These are phyloP conservation scores for Leucocoprinus birnbaumii DNA, from an alignment of 768 basidiomycete species.

Conservation along the genomic window DNA sequence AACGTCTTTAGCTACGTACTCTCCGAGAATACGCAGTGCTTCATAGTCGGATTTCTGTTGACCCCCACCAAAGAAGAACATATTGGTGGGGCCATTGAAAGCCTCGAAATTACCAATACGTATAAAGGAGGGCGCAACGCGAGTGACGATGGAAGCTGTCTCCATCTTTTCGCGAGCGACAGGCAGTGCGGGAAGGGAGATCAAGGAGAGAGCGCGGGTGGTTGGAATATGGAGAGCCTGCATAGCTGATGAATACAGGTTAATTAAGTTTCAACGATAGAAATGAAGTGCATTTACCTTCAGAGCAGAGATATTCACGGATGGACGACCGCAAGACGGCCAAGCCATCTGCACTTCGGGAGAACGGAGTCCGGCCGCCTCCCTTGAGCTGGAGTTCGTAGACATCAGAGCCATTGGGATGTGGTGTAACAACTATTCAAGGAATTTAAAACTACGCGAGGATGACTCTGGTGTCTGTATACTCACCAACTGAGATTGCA, in stretches of 20 bases:
- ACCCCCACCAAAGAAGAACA: slow-evolving; percentile 74
- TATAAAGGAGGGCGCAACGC: slow-evolving; percentile 86
- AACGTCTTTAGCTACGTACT: slow-evolving; percentile 69
- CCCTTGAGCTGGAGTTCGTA: slow-evolving; percentile 96
- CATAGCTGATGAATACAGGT: slow-evolving; percentile 31
- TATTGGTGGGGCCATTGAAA: slow-evolving; percentile 62
- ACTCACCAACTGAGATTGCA: slow-evolving; percentile 76
- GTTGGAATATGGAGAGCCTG: slow-evolving; percentile 84
- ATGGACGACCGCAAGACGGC: slow-evolving; percentile 95
- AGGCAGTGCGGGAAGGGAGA: slow-evolving; percentile 67
- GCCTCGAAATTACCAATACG: slow-evolving; percentile 92
- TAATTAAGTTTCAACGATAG: neutral
- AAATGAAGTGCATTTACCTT: slow-evolving; percentile 50
- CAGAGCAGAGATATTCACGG: slow-evolving; percentile 90
- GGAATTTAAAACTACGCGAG: neutral
- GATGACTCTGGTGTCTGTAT: no score
- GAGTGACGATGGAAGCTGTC: slow-evolving; percentile 70
- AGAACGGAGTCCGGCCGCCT: slow-evolving; percentile 91
- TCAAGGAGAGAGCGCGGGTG: slow-evolving; percentile 80
- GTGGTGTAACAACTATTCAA: slow-evolving; percentile 69
- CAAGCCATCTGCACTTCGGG: slow-evolving; percentile 88
- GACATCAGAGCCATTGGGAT: slow-evolving; percentile 50
- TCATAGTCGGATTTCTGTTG: slow-evolving; percentile 77
- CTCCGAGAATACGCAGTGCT: slow-evolving; percentile 66
- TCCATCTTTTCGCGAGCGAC: slow-evolving; percentile 77